Conservation (phyloP, 1,284 basidiomycete genomes). For the Takashimella tepidaria region DNA sequence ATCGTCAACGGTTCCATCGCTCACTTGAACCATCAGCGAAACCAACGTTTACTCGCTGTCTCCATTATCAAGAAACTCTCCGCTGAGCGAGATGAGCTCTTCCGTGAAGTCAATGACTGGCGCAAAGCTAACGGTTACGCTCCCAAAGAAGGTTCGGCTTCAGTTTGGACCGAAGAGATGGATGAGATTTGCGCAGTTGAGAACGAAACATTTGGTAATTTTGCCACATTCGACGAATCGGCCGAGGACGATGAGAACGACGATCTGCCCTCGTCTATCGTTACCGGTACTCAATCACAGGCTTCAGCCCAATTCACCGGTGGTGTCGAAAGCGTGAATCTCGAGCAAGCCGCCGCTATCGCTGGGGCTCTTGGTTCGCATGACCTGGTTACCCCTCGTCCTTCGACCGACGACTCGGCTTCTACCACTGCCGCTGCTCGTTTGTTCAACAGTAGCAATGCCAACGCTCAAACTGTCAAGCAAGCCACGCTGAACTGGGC, state of each 20-base stretch:
- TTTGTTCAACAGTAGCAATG: not conserved
- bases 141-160: slow-evolving; percentile 55
- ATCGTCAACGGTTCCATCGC: slow-evolving; percentile 90
- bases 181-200: slow-evolving; percentile 45
- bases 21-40: slow-evolving; percentile 71
- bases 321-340: slow-evolving; percentile 13
- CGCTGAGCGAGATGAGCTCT: slow-evolving; percentile 69
- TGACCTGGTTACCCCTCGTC: slow-evolving; percentile 30
- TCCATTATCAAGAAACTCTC: slow-evolving; percentile 70
- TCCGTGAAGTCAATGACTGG: slow-evolving; percentile 82
- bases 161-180: slow-evolving; percentile 48
- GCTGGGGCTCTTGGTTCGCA: slow-evolving; percentile 11
- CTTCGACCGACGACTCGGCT: slow-evolving; percentile 22
- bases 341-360: slow-evolving; percentile 18
- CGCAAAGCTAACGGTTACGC: slow-evolving; percentile 60
- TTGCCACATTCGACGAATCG: slow-evolving; percentile 30
- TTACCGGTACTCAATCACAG: slow-evolving; percentile 5
- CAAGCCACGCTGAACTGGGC: slow-evolving; percentile 7
- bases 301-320: not conserved
- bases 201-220: slow-evolving; percentile 46
- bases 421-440: slow-evolving; percentile 3
- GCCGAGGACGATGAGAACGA: slow-evolving; percentile 36
- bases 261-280: slow-evolving; percentile 32
- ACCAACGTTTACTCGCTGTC: slow-evolving; percentile 70
- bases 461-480: slow-evolving; percentile 1